These are phyloP conservation scores for Cynara cardunculus DNA, from an alignment of 129 eudicot species.

Conservation along the genomic window DNA sequence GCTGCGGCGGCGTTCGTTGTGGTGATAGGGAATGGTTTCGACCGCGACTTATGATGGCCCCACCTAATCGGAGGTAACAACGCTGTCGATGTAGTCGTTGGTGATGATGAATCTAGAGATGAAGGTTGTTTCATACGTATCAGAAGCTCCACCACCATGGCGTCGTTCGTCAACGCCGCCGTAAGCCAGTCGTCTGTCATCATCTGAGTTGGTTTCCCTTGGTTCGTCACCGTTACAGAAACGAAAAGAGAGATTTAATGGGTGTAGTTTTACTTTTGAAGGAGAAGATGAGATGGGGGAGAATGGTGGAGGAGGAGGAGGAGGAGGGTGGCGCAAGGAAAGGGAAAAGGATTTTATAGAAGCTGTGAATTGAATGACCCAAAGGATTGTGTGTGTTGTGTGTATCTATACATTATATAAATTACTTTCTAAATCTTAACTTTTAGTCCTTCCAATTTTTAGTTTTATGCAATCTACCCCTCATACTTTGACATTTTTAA, in stretches of 20 bases:
- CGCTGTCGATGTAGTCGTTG: background rate
- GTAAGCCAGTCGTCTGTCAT: slow-evolving; percentile 34
- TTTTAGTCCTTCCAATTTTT: slow-evolving; percentile 3
- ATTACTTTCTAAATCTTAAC: background rate
- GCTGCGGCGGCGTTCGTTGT: background rate
- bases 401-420: slow-evolving; percentile 3
- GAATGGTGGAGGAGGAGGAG: background rate
- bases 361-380: slow-evolving; percentile 21
- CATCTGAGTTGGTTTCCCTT: background rate
- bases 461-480: background rate
- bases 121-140: slow-evolving; percentile 35
- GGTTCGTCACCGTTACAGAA: background rate
- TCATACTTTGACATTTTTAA: background rate
- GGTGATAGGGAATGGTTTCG: slow-evolving; percentile 24
- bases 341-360: slow-evolving; percentile 25
- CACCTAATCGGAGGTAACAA: slow-evolving; percentile 28
- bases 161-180: slow-evolving; percentile 39
- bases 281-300: slow-evolving; percentile 15
- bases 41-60: slow-evolving; percentile 51
- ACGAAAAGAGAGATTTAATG: background rate
- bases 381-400: slow-evolving; percentile 22
- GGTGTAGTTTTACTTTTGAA: background rate
- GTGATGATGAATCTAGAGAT: background rate
- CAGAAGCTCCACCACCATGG: slow-evolving; percentile 39
- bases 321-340: slow-evolving; percentile 1